Base-by-base conservation (phyloP, 2,329 filamentous ascomycete genomes). In the Aureobasidium pullulans region DNA sequence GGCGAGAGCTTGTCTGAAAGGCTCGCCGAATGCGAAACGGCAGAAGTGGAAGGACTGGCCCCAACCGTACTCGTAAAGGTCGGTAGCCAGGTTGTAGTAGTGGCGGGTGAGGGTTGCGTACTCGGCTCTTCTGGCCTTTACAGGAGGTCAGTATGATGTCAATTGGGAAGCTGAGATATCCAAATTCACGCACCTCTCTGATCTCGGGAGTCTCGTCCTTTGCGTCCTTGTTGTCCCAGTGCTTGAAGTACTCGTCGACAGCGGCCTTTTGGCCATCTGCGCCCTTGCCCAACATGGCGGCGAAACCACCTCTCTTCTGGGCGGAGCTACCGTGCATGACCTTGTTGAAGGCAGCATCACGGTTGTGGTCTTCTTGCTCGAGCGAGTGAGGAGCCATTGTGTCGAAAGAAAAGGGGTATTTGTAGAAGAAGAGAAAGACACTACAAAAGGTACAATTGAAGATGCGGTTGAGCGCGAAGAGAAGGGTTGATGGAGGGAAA, bases 11-110 rank as follows among this genome's bases (percentile, higher is more conserved):
- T 95, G 89, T 75, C 84, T 80, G 79, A 97, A 97, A 56, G 85
- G 79, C 78, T 99, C 94, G 71, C 88, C 88, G 66, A 86, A 79
- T 59, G 90, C 88, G 76, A 93, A 96, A 64, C 93, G 90, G 78
- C 90, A 96, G 82, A 99, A 97, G 78, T 99, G 93, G 83, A 99
- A 99, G 52, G 87, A 93, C 70, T 91, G 86, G 63, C 90, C 90
- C 92, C 94, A 99, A 68, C 92, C 94, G 68, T 96, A 94, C 79
- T 97, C 94, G 80, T 96, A 96, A 16, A 68, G 62, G 59, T 69
- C 67, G 62, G 66, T 69, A 50, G 67, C 65, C 59, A 70, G 60
- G 62, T 68, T 71, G 66, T 71, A 72, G 65, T 82, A 94, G 87
- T 96, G 91, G 80, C 89, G 86, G 49, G 93, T 96, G 71, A 97